These are phyloP conservation scores for Inga leiocalycina DNA, from an alignment of 306 rosid genomes.

Conservation along the genomic window DNA sequence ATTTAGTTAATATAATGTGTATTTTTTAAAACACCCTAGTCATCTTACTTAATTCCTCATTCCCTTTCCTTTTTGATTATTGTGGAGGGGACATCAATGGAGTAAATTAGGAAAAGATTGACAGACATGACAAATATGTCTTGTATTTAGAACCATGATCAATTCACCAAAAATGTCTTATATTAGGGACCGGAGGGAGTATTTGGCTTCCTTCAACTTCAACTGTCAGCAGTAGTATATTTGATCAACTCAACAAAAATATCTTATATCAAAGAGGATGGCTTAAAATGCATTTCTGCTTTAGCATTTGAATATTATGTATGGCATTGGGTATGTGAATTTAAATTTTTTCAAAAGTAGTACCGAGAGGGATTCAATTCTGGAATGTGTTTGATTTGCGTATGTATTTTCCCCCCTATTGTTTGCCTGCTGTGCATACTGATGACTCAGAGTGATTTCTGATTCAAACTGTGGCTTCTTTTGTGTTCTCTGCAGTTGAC, in stretches of 20 bases:
- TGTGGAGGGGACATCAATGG: too few species aligned
- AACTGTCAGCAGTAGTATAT: background rate
- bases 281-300: background rate
- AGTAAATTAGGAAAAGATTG: too few species aligned
- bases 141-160: too few species aligned
- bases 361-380: background rate
- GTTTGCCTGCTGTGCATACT: slow-evolving; percentile 4
- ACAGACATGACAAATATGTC: too few species aligned
- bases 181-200: background rate
- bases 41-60: too few species aligned
- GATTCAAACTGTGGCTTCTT: slow-evolving; percentile 22
- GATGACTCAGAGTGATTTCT: slow-evolving; percentile 22
- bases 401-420: background rate
- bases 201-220: background rate
- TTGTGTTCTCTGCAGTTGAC: slow-evolving; percentile 54
- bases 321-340: slow-evolving; percentile 6
- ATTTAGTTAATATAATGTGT: too few species aligned
- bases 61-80: too few species aligned
- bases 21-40: too few species aligned
- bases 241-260: background rate
- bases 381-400: slow-evolving; percentile 2
- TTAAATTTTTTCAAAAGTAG: background rate
- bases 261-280: background rate
- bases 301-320: background rate
- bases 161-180: too few species aligned